Percentiles rank a stretch among this genome's conserved stretches.
Conservation (phyloP, 2,329 filamentous ascomycete species). For the Piedraia hortae region DNA sequence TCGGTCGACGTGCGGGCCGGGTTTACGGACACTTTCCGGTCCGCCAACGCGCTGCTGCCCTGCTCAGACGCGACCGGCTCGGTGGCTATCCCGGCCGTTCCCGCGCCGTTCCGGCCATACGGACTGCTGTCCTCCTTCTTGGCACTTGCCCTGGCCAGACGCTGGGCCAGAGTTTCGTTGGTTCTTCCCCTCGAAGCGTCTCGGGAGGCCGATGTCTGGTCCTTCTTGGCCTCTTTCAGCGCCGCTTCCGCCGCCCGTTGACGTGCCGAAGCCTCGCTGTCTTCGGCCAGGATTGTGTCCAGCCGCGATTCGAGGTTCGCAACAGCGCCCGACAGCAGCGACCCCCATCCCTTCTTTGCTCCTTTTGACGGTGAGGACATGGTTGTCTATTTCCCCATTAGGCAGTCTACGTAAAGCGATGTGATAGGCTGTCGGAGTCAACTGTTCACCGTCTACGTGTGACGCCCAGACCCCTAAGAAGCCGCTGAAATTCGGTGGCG, state of each 20-base stretch:
- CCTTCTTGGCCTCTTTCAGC: slow-evolving; percentile 8
- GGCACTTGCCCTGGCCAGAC: slow-evolving; percentile 64
- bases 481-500: too few species aligned
- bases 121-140: too few species aligned
- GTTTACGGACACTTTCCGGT: slow-evolving; percentile 10
- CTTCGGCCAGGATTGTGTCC: slow-evolving; percentile 71
- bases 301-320: slow-evolving; percentile 80
- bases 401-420: too few species aligned
- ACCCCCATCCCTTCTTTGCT: slow-evolving; percentile 14
- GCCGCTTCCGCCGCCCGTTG: slow-evolving; percentile 15
- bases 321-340: slow-evolving; percentile 64
- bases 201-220: slow-evolving; percentile 1
- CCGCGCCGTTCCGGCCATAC: too few species aligned
- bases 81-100: slow-evolving; percentile 18
- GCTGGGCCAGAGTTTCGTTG: slow-evolving; percentile 30
- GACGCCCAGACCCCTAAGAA: slow-evolving; percentile 3
- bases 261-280: slow-evolving; percentile 27
- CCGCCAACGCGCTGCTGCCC: not conserved
- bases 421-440: not conserved
- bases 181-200: not conserved
- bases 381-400: too few species aligned
- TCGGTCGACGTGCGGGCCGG: slow-evolving; percentile 11
- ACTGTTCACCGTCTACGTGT: not conserved
- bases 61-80: slow-evolving; percentile 1
- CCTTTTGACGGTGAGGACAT: slow-evolving; percentile 5